These are phyloP conservation scores for Teunomyces lycoperdinae DNA, from an alignment of 805 yeast genomes.

Conservation along the genomic window DNA sequence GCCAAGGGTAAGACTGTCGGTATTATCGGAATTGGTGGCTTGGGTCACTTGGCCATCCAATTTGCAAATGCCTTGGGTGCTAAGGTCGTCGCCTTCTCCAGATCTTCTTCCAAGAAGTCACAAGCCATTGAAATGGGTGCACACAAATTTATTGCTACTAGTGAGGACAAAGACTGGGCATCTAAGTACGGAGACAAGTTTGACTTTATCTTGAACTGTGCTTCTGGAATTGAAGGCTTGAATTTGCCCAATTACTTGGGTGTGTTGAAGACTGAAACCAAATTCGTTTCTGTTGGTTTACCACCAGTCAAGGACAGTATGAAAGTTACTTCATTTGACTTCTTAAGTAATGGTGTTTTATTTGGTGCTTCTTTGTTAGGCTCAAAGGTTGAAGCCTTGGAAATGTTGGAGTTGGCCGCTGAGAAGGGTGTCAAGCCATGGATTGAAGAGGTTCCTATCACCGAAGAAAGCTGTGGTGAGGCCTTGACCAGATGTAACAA, in stretches of 20 bases:
- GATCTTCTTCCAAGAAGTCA: constrained; percentile 46
- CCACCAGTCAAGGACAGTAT: constrained; percentile 48
- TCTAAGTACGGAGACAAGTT: constrained; percentile 29
- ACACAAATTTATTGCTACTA: constrained; percentile 52
- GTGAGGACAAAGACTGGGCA: constrained; percentile 45
- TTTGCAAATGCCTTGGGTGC: constrained; percentile 62
- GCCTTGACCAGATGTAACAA: constrained; percentile 53
- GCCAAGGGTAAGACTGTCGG: constrained; percentile 51
- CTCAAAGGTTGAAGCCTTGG: constrained; percentile 60
- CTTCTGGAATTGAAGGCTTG: constrained; percentile 49
- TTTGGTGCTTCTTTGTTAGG: constrained; percentile 62
- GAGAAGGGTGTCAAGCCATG: constrained; percentile 58
- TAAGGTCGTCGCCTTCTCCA: constrained; percentile 55
- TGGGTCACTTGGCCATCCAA: constrained; percentile 55
- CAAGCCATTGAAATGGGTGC: constrained; percentile 53
- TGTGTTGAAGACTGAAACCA: constrained; percentile 55
- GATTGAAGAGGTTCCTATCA: constrained; percentile 58
- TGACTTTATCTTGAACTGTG: constrained; percentile 54
- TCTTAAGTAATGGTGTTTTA: constrained; percentile 48
- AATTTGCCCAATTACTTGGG: constrained; percentile 47
- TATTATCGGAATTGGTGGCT: constrained; percentile 55
- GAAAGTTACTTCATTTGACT: constrained; percentile 48
- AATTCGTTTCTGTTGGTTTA: constrained; percentile 64
- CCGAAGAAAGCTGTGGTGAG: constrained; percentile 49
- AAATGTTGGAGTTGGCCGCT: constrained; percentile 64